Conservation (phyloP, 345 rosid genomes). For the Angophora floribunda region DNA sequence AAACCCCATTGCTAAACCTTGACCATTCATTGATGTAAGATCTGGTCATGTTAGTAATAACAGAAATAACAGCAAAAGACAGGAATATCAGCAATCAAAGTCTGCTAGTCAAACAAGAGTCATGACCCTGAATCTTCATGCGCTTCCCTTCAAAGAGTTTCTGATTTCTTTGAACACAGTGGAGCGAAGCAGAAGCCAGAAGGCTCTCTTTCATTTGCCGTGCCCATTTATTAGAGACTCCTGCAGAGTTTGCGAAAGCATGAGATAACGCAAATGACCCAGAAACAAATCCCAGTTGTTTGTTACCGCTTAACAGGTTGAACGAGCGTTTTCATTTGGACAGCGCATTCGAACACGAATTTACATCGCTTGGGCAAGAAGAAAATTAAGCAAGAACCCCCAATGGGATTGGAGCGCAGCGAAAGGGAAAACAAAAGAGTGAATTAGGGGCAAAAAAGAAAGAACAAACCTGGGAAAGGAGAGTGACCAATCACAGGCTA, state of each 20-base stretch:
- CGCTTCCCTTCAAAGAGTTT: constrained; percentile 33
- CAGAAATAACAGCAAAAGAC: not conserved
- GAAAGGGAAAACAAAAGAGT: not conserved
- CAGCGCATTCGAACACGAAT: not conserved
- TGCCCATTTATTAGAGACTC: not conserved
- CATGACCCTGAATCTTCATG: constrained; percentile 64
- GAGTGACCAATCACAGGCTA: not conserved
- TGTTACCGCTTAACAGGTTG: not conserved
- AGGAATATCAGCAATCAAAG: not conserved
- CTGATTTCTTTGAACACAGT: constrained; percentile 56
- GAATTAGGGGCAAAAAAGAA: not conserved
- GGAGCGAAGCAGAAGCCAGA: constrained; percentile 39
- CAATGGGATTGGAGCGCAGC: not conserved
- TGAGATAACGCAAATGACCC: not conserved
- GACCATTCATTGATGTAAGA: not conserved
- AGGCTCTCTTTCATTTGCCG: constrained; percentile 33
- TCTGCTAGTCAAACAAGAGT: not conserved
- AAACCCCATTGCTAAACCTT: not conserved
- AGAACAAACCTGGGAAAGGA: not conserved
- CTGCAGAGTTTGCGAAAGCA: not conserved
- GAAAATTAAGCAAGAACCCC: not conserved
- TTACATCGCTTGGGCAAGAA: not conserved
- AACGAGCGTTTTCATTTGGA: not conserved
- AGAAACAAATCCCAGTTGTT: not conserved
- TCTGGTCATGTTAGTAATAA: not conserved